These are phyloP conservation scores for Berberis thunbergii DNA, from an alignment of 164 flowering plant species.

Conservation along the genomic window DNA sequence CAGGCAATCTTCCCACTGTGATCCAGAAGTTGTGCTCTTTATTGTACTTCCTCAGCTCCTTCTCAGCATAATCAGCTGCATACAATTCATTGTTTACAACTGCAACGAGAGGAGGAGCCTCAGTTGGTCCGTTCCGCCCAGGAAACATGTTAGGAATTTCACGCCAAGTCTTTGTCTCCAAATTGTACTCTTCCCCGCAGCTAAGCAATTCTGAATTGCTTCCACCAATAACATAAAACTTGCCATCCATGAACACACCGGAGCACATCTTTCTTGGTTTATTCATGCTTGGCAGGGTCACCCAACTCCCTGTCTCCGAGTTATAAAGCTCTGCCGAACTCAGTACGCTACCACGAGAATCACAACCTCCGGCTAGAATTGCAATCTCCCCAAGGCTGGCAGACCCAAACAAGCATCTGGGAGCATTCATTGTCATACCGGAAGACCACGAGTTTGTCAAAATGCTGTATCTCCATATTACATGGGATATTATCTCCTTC, in stretches of 20 bases:
- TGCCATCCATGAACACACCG: constrained; percentile 82
- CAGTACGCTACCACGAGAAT: constrained; percentile 47
- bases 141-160: constrained; percentile 86
- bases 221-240: constrained; percentile 91
- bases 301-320: constrained; percentile 64
- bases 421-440: constrained; percentile 66
- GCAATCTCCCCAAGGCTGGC: constrained; percentile 89
- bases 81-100: constrained; percentile 79
- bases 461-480: constrained; percentile 68
- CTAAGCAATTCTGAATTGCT: constrained; percentile 38
- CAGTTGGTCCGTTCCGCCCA: constrained; percentile 29
- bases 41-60: constrained; percentile 67
- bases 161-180: constrained; percentile 62
- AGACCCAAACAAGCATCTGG: constrained; percentile 89
- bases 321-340: constrained; percentile 76
- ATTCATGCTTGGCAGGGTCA: constrained; percentile 60
- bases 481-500: constrained; percentile 48
- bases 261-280: constrained; percentile 91
- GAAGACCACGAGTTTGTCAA: constrained; percentile 76
- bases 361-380: constrained; percentile 88
- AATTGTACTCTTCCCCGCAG: constrained; percentile 80
- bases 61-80: constrained; percentile 83
- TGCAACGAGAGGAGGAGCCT: constrained; percentile 88
- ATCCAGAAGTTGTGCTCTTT: constrained; percentile 48
- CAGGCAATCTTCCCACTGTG: constrained; percentile 79